Evolutionary conservation across 192 early-diverging fungal species (phyloP), one percentile per base, ranked within the genome.

Genomic region (Podochytrium sp.): DNA sequence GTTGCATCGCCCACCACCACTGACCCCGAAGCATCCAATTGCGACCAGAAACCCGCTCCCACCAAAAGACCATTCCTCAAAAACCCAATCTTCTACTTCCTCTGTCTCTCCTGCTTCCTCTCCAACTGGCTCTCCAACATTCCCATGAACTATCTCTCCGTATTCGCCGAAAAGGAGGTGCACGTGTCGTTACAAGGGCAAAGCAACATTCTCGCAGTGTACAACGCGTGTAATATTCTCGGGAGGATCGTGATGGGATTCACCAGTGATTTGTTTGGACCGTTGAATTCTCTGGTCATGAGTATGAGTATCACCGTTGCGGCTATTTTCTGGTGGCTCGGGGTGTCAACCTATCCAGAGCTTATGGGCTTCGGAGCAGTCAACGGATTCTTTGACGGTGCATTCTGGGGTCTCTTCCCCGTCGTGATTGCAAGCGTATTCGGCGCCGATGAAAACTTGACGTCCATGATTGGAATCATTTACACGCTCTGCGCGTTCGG

Each of bases 161-260:
- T 34, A 2, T 50, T 41, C 35, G 72, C 35, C 7, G 37, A 59
- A 37, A 37, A 74, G 30, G 4, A 6, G 38, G 6, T 64, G 20
- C 30, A 52, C 32, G 10, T 74, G 10, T 25, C 58, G 12, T n/a
- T 74, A 14, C 10, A 37, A 4, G 43, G 29, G 10, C 37, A 29
- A 14, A 35, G 41, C 2, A n/a, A 29, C 3, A 32, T 74, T 32
- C 14, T 74, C 71, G 92, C 29, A 87, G 89, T 51, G 73, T 94
- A 42, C 81, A 92, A 91, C 71, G 91, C 84, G 32, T 89, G 85
- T 3, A 83, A 84, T 2, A 88, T 86, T 60, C 34, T 90, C 7
- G 91, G 91, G 2, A 82, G 91, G 43, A 81, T 92, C 56, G 70
- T 83, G 10, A 84, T 90, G 51, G 91, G 91, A 1, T 86, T 83